Evolutionary conservation across 768 basidiomycete genomes (phyloP), one percentile per base, ranked within the genome.

Genomic region (Tylopilus sp.): DNA sequence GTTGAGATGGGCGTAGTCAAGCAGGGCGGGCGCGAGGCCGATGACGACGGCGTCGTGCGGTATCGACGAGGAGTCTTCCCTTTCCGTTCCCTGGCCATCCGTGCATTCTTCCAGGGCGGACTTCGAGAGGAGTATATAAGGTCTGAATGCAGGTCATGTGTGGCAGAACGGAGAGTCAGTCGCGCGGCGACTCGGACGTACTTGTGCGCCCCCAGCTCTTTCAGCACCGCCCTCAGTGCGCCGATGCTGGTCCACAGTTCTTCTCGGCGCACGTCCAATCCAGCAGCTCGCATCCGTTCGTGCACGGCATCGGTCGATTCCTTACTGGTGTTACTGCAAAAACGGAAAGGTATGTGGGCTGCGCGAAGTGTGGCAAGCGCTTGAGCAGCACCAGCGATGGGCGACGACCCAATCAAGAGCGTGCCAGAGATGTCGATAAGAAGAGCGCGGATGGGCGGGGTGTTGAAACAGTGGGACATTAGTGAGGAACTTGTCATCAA

Each of bases 351-450:
- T 31, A 78, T 57, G 3, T 53, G 50, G 17, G 70, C 63, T 2
- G 51, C 52, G 3, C 69, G 64, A 17, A 79, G 64, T 17, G 65
- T 44, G 1, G 48, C 38, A 15, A 69, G 54, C 3, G 66, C 62
- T 7, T 54, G 28, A 6, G 41, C 73, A 0, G 86, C 82, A 8
- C 70, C 62, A 0, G 74, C 71, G 0, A 76, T 83, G 0, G 85
- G 72, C 0, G 65, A 66, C 2, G 71, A 60, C 38, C 79, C 84
- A 35, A 84, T 43, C 25, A 85, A 79, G 5, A 89, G 66, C 1
- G 82, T 88, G 0, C 86, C 85, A 4, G 82, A 85, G 31, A 88
- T 75, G 57, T 88, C 86, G 46, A 88, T 75, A 18, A 87, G 76
- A 0, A 86, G 55, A 0, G 75, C 83, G 9, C 69, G 67, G 38